Base-by-base conservation (phyloP, 192 early-diverging fungal genomes). In the Coemansia javaensis region DNA sequence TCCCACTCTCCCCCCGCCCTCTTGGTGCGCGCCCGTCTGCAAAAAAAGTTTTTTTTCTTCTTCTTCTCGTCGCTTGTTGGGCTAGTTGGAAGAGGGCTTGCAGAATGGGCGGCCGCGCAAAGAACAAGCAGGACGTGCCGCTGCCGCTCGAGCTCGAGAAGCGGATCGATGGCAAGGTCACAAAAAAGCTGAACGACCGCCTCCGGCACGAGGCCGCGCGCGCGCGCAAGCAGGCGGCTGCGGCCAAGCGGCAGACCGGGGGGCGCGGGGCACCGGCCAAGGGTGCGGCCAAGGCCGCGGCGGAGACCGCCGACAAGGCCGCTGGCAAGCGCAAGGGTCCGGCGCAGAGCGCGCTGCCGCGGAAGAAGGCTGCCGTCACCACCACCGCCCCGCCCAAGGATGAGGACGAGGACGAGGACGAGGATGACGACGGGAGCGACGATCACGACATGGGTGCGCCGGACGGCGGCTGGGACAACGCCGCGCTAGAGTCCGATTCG, bases 81-180 rank as follows among this genome's bases (percentile, higher is more conserved):
- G 15, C 30, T 1, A 22, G 18, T n/a, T n/a, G n/a, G n/a, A n/a
- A n/a, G n/a, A n/a, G n/a, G n/a, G n/a, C n/a, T n/a, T n/a, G n/a
- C n/a, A 32, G n/a, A 17, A 78, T 78, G 76, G 76, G 76, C 51
- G 54, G 69, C 21, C 59, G 54, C 11, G 47, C 65, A 39, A 72
- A 60, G 36, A 72, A 78, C 45, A 78, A 78, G 65, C 76, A 78
- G 56, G 69, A 56, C 18, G 58, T 38, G 20, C 76, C 76, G 2
- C 44, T 68, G 31, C 60, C 64, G 0, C 36, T 78, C 17, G 69
- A 64, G 32, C 23, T 59, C 33, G 76, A 78, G 30, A 53, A 68
- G 7, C 54, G 41, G 42, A 40, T 39, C 18, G 71, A 66, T 5
- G 76, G 76, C 39, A 78, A 73, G 31, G 63, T 56, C 23, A 71